Evolutionary conservation across 169 alveolate species (phyloP), one percentile per base, ranked within the genome.

Genomic region (Perkinsus chesapeaki): DNA sequence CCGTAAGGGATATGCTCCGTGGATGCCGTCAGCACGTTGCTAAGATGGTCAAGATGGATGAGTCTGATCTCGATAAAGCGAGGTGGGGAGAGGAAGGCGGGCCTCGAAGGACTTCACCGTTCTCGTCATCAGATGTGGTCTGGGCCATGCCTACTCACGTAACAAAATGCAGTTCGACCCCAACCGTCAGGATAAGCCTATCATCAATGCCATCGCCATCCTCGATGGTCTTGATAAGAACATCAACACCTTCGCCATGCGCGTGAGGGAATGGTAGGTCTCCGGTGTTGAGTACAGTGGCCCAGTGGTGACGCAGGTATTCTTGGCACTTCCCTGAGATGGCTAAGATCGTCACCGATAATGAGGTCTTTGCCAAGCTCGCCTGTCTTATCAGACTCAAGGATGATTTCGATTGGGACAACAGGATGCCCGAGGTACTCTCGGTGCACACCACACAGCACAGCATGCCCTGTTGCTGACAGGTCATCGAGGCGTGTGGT

Each of bases 281-380:
- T 12, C 92, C 43, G 48, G 12, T 34, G 39, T 39, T 82, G 92
- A 10, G 16, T 10, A 31, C 92, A 39, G 19, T 19, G 31, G 73
- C 39, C 43, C 23, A 82, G 43, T 31, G 23, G 39, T 3, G 19
- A 82, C 39, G 39, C 27, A 39, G 97, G 97, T 99, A 98, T 95
- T 99, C 99, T 47, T 99, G 99, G 99, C 99, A 99, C 96, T 99
- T 99, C 98, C 99, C 99, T 19, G 99, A 99, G 96, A 98, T 99
- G 73, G 96, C 97, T 34, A 98, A 98, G 95, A 98, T 99, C 91
- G 98, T 99, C 91, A 97, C 98, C 0, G 99, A 99, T 96, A 99
- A 98, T 95, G 95, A 97, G 39, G 96, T 97, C 93, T 99, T 97
- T 96, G 98, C 99, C 43, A 97, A 98, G 94, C 95, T 96, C 36